Percentiles rank a stretch among this genome's conserved stretches.
Conservation (phyloP, 768 basidiomycete genomes). For the Tylopilus subfusipes region DNA sequence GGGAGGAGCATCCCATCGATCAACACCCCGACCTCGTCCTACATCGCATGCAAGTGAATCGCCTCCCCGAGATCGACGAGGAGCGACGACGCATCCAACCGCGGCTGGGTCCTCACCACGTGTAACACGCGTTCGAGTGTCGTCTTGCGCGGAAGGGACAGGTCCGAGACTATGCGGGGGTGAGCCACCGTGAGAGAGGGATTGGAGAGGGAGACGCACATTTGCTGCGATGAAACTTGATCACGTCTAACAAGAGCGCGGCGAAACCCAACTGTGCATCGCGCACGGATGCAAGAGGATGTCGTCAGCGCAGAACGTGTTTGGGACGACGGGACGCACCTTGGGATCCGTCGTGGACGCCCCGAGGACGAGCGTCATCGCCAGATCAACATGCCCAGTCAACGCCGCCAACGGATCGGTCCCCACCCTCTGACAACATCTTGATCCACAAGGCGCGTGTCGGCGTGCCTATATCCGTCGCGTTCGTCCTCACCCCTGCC, state of each 20-base stretch:
- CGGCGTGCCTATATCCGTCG: constrained; percentile 12
- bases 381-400: constrained; percentile 43
- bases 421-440: constrained; percentile 62
- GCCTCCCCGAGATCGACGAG: constrained; percentile 81
- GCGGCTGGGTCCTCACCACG: constrained; percentile 73
- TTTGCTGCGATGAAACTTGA: constrained; percentile 33
- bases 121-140: constrained; percentile 69
- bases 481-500: too few relatives aligned
- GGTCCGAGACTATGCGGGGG: constrained; percentile 54
- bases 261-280: constrained; percentile 36
- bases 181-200: too few relatives aligned
- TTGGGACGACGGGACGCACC: constrained; percentile 31
- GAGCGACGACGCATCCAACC: constrained; percentile 74
- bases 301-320: neutral
- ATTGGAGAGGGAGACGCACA: constrained; percentile 19
- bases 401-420: constrained; percentile 66
- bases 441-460: constrained; percentile 63
- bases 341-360: constrained; percentile 45
- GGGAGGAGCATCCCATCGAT: constrained; percentile 75
- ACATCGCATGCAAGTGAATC: constrained; percentile 59
- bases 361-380: constrained; percentile 49
- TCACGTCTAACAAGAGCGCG: constrained; percentile 52
- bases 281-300: neutral
- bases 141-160: constrained; percentile 68
- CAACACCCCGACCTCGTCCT: constrained; percentile 61